Percentiles rank a stretch among this genome's conserved stretches.
These are phyloP conservation scores for Leccinum disarticulatum DNA, from an alignment of 768 basidiomycete species.

Conservation along the genomic window DNA sequence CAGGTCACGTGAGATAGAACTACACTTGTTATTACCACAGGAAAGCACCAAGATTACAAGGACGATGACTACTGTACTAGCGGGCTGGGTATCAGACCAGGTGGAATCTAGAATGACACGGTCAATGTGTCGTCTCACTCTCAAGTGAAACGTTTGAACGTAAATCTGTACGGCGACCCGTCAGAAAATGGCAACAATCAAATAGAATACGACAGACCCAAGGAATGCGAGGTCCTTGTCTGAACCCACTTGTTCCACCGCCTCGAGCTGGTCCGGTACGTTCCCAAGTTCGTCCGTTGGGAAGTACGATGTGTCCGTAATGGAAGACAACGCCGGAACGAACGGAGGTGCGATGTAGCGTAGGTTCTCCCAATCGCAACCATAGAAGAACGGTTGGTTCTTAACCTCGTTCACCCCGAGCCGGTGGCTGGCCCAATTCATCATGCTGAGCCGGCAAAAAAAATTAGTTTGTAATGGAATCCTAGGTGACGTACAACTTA, in stretches of 20 bases:
- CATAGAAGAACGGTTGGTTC: constrained; percentile 89
- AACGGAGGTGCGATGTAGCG: constrained; percentile 95
- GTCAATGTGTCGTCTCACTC: background rate
- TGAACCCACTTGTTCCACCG: constrained; percentile 59
- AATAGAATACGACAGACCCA: constrained; percentile 41
- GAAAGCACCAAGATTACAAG: constrained; percentile 29
- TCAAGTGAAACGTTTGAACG: constrained; percentile 73
- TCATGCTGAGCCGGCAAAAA: constrained; percentile 54
- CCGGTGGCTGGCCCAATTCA: constrained; percentile 78
- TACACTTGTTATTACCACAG: constrained; percentile 20
- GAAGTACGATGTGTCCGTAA: constrained; percentile 96
- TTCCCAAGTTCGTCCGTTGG: constrained; percentile 89
- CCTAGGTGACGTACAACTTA: constrained; percentile 34
- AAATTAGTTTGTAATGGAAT: constrained; percentile 5
- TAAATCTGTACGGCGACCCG: constrained; percentile 52
- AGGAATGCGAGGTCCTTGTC: constrained; percentile 71
- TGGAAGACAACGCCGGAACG: constrained; percentile 88
- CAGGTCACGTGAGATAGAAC: background rate
- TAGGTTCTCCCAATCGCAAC: constrained; percentile 91
- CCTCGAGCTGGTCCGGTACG: constrained; percentile 57
- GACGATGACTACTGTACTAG: constrained; percentile 29
- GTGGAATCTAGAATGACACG: background rate
- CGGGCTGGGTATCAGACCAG: constrained; percentile 25
- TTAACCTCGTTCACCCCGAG: constrained; percentile 86
- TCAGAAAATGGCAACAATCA: constrained; percentile 1